Conservation (phyloP, 2,329 filamentous ascomycete species). For the Sodiomyces alkalinus region DNA sequence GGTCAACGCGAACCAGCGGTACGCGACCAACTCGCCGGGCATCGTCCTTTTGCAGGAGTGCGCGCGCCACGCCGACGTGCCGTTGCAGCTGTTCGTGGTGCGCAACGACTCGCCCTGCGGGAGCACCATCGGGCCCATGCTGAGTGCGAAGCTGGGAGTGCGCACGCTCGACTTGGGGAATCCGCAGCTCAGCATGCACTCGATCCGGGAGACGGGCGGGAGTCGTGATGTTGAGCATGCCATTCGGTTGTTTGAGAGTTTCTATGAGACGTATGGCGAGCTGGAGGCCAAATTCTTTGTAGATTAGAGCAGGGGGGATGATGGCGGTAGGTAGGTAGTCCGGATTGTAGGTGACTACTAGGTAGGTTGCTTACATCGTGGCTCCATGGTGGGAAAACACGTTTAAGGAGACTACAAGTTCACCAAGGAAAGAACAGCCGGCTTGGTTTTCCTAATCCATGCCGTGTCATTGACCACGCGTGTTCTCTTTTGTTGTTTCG, state of each 20-base stretch:
- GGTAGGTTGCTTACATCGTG: no score
- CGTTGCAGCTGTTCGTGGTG: conserved; percentile 89
- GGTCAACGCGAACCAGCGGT: conserved; percentile 93
- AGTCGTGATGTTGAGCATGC: conserved; percentile 77
- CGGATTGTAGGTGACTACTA: no score
- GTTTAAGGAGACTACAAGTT: no score
- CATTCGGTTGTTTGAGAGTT: conserved; percentile 72
- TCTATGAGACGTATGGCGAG: conserved; percentile 72
- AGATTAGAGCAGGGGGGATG: no score
- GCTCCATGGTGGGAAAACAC: no score
- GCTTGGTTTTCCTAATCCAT: no score
- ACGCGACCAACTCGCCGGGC: conserved; percentile 90
- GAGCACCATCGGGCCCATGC: conserved; percentile 94
- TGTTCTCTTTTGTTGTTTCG: no score
- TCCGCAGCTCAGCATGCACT: conserved; percentile 92
- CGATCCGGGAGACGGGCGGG: conserved; percentile 84
- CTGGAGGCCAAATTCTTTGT: conserved; percentile 73
- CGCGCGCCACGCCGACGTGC: conserved; percentile 59
- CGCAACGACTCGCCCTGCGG: conserved; percentile 91
- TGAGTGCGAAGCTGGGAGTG: conserved; percentile 72
- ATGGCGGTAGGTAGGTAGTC: no score
- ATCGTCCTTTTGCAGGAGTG: conserved; percentile 86
- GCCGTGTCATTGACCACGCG: no score
- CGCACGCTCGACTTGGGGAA: conserved; percentile 88
- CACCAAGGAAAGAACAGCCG: no score